Base-by-base conservation (phyloP, 305 asterid genomes). In the Solanum chacoense region DNA sequence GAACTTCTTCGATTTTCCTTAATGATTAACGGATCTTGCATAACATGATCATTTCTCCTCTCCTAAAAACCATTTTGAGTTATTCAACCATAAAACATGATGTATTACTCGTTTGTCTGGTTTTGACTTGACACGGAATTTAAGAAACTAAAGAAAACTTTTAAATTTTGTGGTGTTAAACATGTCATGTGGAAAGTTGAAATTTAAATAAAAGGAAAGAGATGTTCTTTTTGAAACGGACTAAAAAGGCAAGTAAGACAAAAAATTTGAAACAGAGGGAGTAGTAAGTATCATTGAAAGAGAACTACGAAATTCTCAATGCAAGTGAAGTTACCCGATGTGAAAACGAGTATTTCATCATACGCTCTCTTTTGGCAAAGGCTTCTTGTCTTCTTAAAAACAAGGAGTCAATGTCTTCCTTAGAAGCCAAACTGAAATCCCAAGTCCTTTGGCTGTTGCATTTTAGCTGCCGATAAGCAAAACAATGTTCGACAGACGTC, bases 261-360 rank as follows among this genome's bases (percentile, higher is more conserved):
- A 65, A 65, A 13, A 65, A 65, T 10, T 67, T 67, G 32, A 67
- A 67, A 11, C 3, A 2, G 74, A 67, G 18, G 74, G 74, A 24
- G 32, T 67, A 11, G 72, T 31, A 31, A 26, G 24, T 24, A 69
- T 37, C 37, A 69, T 14, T 37, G 37, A n/a, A 84, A 11, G 4
- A 14, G 11, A 32, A 75, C 65, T 36, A 85, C 31, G 85, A 81
- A 55, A 72, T 28, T 40, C 9, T 42, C 12, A 42, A 18, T 32
- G 76, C 42, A 84, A 88, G 45, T 16, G 78, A 76, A 50, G 72
- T 89, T 93, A 95, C 99, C 92, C 96, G 89, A 88, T 95, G 96
- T 35, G 99, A 96, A 89, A 92, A 93, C 3, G 99, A 96, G 87
- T 94, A 95, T 89, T 92, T 96, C 95, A 91, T 95, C 95, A 94